Conservation (phyloP, 2,329 filamentous ascomycete species). For the Macroventuria anomochaeta region DNA sequence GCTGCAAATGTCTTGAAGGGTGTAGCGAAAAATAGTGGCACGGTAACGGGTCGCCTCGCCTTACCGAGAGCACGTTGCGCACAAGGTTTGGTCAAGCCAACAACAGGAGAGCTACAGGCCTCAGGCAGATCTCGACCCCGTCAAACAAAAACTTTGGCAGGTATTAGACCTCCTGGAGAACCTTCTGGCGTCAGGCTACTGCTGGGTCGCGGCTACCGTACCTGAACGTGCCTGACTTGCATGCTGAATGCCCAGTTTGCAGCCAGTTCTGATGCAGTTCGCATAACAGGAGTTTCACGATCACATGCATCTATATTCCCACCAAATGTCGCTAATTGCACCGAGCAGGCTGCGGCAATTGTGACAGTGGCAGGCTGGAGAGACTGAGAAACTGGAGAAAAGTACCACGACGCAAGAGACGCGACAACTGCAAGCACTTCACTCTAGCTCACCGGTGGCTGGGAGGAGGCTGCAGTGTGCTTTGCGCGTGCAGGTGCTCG, state of each 20-base stretch:
- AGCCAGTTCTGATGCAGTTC: background rate
- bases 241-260: background rate
- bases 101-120: conserved; percentile 24
- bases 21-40: conserved; percentile 13
- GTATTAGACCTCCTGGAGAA: conserved; percentile 14
- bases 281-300: conserved; percentile 1
- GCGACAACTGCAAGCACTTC: background rate
- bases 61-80: conserved; percentile 11
- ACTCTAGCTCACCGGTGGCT: background rate
- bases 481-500: conserved; percentile 5
- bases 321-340: conserved; percentile 4
- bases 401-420: background rate
- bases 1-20: conserved; percentile 1
- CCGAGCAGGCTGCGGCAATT: conserved; percentile 1
- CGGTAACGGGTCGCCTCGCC: conserved; percentile 28
- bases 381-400: background rate
- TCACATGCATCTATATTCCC: conserved; percentile 1
- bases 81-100: conserved; percentile 11
- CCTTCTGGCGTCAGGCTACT: conserved; percentile 16
- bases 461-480: conserved; percentile 1
- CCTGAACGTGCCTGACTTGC: conserved; percentile 14
- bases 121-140: conserved; percentile 18
- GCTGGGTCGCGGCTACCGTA: conserved; percentile 20
- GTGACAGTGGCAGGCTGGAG: background rate
- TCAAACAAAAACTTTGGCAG: background rate